Conservation (phyloP, 2,329 filamentous ascomycete species). For the Verticillium albo-atrum region DNA sequence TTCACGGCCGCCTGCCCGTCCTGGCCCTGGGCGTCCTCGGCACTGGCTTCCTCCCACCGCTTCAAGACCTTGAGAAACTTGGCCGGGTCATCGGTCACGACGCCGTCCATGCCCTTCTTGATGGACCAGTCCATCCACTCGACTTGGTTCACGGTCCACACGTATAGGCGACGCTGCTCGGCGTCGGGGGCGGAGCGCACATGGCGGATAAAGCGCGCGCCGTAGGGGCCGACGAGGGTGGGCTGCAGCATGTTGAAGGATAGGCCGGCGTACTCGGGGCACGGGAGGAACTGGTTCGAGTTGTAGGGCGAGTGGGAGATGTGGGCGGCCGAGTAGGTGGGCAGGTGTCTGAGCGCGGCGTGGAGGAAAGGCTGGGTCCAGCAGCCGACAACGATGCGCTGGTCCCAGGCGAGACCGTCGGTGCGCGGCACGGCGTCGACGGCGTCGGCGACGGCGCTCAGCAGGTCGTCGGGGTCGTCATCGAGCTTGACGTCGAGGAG, state of each 20-base stretch:
- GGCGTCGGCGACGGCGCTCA: slow-evolving; percentile 62
- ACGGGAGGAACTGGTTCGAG: slow-evolving; percentile 62
- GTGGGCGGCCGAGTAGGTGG: slow-evolving; percentile 59
- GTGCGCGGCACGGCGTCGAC: slow-evolving; percentile 47
- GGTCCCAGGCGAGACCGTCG: slow-evolving; percentile 57
- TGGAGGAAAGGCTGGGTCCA: slow-evolving; percentile 72
- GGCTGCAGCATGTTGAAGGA: slow-evolving; percentile 75
- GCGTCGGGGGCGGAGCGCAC: slow-evolving; percentile 34
- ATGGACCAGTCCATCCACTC: slow-evolving; percentile 80
- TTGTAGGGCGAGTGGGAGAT: slow-evolving; percentile 65
- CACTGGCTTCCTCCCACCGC: slow-evolving; percentile 1
- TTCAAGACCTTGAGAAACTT: slow-evolving; percentile 58
- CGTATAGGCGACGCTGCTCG: slow-evolving; percentile 57
- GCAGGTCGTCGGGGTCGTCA: slow-evolving; percentile 66
- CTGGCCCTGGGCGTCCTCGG: background rate
- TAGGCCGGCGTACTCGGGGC: slow-evolving; percentile 49
- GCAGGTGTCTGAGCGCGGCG: slow-evolving; percentile 56
- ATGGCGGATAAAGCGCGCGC: slow-evolving; percentile 60
- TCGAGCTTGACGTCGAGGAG: slow-evolving; percentile 86
- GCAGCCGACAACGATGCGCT: slow-evolving; percentile 72
- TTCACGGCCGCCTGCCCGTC: background rate
- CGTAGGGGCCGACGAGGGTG: slow-evolving; percentile 63
- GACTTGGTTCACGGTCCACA: slow-evolving; percentile 84
- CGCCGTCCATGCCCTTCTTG: slow-evolving; percentile 62
- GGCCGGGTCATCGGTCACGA: slow-evolving; percentile 80